These are phyloP conservation scores for Taphrina wiesneri DNA, from an alignment of 1,139 yeast species.

Conservation along the genomic window DNA sequence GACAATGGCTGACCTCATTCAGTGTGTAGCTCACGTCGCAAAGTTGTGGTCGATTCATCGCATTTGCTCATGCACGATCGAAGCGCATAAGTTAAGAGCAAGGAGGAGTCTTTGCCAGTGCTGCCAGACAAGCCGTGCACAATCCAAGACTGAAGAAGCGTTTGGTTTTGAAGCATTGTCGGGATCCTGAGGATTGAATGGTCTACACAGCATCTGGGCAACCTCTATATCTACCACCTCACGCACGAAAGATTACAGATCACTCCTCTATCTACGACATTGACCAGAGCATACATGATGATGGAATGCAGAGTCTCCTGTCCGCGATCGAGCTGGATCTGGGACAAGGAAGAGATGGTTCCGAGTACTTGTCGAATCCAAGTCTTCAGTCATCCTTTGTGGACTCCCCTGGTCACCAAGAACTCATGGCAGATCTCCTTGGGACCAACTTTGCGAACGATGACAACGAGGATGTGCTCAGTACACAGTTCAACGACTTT, in stretches of 20 bases:
- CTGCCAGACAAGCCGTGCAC: background rate
- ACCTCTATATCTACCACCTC: conserved; percentile 15
- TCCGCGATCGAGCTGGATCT: conserved; percentile 29
- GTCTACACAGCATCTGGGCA: conserved; percentile 17
- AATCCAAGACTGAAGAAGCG: background rate
- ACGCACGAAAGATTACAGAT: background rate
- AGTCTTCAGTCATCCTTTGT: conserved; percentile 17
- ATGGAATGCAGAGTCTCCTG: conserved; percentile 28
- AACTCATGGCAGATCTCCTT: conserved; percentile 15
- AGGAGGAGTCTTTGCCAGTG: background rate
- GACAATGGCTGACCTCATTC: background rate
- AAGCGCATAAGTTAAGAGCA: background rate
- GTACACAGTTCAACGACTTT: background rate
- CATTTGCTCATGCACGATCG: background rate
- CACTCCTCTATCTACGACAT: background rate
- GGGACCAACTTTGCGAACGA: conserved; percentile 6
- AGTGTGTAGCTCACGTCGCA: background rate
- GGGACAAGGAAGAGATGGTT: background rate
- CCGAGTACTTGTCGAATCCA: conserved; percentile 1
- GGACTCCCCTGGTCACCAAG: conserved; percentile 12
- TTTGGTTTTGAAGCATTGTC: background rate
- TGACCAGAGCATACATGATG: background rate
- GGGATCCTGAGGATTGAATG: background rate
- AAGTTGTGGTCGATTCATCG: background rate
- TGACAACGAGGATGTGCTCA: background rate